phyloP scores from a whole-genome alignment of 2,329 filamentous ascomycete species.

The Sarocladium brachiariae region DNA sequence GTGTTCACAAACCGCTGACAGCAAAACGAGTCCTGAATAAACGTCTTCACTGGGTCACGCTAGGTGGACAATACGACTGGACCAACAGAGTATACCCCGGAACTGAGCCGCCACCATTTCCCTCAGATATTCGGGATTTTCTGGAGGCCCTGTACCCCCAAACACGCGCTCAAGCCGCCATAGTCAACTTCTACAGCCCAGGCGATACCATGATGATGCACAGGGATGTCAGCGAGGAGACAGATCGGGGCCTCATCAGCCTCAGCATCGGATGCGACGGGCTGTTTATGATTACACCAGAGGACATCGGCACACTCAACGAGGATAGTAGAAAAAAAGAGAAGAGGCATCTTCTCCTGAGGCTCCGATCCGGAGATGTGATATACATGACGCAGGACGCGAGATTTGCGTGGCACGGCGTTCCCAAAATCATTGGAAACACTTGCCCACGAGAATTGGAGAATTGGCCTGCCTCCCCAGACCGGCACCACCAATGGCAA shows the following conservation, averaged over 20 bases:
- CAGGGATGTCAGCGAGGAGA: conserved; percentile 85
- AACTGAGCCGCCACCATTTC: conserved; percentile 59
- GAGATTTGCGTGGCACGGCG: conserved; percentile 90
- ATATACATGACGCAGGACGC: conserved; percentile 81
- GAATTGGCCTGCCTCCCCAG: conserved; percentile 62
- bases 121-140: conserved; percentile 61
- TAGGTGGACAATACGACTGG: conserved; percentile 97
- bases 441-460: conserved; percentile 72
- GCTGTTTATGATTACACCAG: conserved; percentile 74
- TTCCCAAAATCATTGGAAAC: conserved; percentile 73
- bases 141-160: conserved; percentile 66
- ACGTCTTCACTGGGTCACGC: conserved; percentile 86
- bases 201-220: conserved; percentile 90
- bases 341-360: conserved; percentile 51
- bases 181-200: conserved; percentile 87
- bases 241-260: conserved; percentile 71
- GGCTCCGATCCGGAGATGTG: conserved; percentile 77
- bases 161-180: conserved; percentile 79
- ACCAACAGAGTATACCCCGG: conserved; percentile 75
- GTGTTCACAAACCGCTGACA: conserved; percentile 67
- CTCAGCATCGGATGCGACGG: conserved; percentile 86
- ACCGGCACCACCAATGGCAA: conserved; percentile 59
- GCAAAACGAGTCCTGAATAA: conserved; percentile 65
- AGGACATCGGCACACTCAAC: neutral
- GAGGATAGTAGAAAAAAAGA: conserved; percentile 14